A percentile compares a stretch with the other conserved stretches of the same genome.
Conservation (phyloP, 2,329 filamentous ascomycete species). For the Pseudophaeomoniella oleicola region DNA sequence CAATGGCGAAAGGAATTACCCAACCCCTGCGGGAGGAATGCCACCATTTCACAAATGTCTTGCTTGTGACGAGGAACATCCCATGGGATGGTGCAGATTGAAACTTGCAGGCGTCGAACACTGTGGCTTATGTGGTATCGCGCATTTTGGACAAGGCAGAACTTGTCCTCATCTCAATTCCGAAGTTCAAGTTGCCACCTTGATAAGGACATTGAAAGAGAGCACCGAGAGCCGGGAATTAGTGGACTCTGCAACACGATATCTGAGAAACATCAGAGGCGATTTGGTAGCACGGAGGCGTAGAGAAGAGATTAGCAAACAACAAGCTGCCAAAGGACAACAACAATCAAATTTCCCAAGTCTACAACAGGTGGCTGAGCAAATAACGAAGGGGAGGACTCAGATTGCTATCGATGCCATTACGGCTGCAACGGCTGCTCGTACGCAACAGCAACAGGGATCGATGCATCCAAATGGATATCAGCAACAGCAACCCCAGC, state of each 20-base stretch:
- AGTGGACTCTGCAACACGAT: constrained; percentile 39
- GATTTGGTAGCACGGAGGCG: constrained; percentile 39
- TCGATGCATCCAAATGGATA: too few relatives aligned
- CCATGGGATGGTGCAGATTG: constrained; percentile 44
- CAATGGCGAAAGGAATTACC: constrained; percentile 8
- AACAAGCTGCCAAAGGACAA: too few relatives aligned
- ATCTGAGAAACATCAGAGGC: constrained; percentile 42
- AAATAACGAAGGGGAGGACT: too few relatives aligned
- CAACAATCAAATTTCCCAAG: too few relatives aligned
- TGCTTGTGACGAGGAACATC: constrained; percentile 40
- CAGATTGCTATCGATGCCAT: too few relatives aligned
- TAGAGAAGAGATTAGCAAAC: constrained; percentile 10
- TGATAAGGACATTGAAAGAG: constrained; percentile 47
- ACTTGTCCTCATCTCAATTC: constrained; percentile 49
- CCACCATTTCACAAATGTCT: constrained; percentile 26
- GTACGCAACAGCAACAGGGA: too few relatives aligned
- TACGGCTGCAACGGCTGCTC: too few relatives aligned
- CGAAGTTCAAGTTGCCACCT: constrained; percentile 47
- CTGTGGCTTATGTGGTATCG: constrained; percentile 50
- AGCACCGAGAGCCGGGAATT: constrained; percentile 41
- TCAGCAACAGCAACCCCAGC: too few relatives aligned
- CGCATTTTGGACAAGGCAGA: constrained; percentile 41
- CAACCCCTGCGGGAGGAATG: constrained; percentile 5
- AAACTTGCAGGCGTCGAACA: constrained; percentile 44
- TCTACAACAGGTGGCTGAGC: too few relatives aligned